Conservation (phyloP, 371 early-diverging fungal genomes). For the Mortierella sp. region DNA sequence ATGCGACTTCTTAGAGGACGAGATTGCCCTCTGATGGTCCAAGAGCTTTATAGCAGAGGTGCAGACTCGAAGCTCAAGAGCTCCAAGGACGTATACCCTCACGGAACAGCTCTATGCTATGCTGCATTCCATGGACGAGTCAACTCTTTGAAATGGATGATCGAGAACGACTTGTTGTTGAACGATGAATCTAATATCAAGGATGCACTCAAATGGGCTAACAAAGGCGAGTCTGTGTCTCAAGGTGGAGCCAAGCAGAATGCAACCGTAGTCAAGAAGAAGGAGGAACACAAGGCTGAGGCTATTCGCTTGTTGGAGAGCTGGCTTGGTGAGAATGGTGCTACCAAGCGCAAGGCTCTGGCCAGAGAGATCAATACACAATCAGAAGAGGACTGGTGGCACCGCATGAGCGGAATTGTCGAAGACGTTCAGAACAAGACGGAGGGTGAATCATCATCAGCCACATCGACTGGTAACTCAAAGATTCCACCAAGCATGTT, state of each 20-base stretch:
- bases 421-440: conserved; percentile 11
- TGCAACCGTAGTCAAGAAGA: conserved; percentile 22
- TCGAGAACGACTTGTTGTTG: conserved; percentile 48
- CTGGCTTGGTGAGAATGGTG: conserved; percentile 39
- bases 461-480: neutral
- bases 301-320: conserved; percentile 32
- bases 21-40: conserved; percentile 45
- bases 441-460: neutral
- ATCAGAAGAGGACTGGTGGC: conserved; percentile 32
- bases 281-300: conserved; percentile 35
- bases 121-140: conserved; percentile 46
- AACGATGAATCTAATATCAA: conserved; percentile 45
- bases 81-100: conserved; percentile 46
- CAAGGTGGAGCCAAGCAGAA: conserved; percentile 15
- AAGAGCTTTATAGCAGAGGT: conserved; percentile 48
- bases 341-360: conserved; percentile 20
- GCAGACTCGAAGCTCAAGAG: conserved; percentile 46
- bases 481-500: conserved; percentile 30
- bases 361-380: conserved; percentile 24
- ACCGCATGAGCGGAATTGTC: conserved; percentile 43
- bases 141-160: conserved; percentile 52
- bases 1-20: conserved; percentile 39
- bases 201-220: conserved; percentile 46
- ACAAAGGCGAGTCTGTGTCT: conserved; percentile 5
- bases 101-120: conserved; percentile 42